Evolutionary conservation across 2,329 filamentous ascomycete genomes (phyloP), one percentile per base, ranked within the genome.

Genomic region (Alternaria panax): DNA sequence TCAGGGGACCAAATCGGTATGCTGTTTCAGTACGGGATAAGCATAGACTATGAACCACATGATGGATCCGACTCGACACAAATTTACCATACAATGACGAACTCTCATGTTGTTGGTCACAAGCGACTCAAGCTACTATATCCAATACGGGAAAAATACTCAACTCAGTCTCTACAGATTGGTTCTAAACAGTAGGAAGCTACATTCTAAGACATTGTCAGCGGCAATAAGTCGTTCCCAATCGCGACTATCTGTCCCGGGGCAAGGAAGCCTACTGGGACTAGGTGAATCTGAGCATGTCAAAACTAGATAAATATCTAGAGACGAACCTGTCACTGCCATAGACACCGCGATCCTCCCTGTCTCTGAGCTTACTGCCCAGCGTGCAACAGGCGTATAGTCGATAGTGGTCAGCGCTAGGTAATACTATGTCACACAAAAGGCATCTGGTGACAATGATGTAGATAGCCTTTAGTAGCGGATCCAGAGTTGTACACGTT

Each of bases 21-120:
- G 20, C 12, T 36, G 34, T 34, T 24, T 40, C 27, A 42, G 51
- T 28, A 32, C 40, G 30, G 22, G 32, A n/a, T n/a, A 41, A 25
- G 18, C 41, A 43, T 45, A 25, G 9, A 22, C 48, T 57, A 46
- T 53, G 34, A 57, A 57, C 18, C 25, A 46, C 24, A 36, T 8
- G 14, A 22, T 18, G 16, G 12, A 46, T 32, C 36, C 4, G 30
- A 14, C 41, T 47, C 30, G 25, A 53, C 41, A 20, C 50, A 27
- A 25, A 12, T 11, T 24, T 30, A 57, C 36, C 46, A n/a, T 52
- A 30, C 1, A 9, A 53, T 53, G 30, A 46, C 51, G 40, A 53
- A 25, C 11, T 38, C 46, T 14, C 32, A 28, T 32, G n/a, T 42
- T 28, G 16, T 25, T 22, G 18, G 4, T 22, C 50, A 28, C 32